Base-by-base conservation (phyloP, 1,284 basidiomycete species). In the Moesziomyces aphidis region DNA sequence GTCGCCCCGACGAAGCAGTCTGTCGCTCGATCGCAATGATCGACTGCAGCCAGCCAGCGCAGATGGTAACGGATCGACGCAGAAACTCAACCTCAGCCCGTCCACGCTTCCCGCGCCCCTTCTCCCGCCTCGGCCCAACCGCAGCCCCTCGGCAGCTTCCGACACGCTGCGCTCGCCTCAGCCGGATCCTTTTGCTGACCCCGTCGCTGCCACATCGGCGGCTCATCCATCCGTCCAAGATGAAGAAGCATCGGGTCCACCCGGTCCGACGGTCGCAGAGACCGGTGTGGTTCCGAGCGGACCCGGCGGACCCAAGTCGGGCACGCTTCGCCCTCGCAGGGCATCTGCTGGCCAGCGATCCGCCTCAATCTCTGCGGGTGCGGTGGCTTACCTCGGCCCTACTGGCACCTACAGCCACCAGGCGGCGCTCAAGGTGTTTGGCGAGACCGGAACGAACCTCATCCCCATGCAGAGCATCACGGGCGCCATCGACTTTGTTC, bases 231-330 rank as follows among this genome's bases (percentile, higher is more conserved):
- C 55, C 21, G 48, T 45, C 6, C 61, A 58, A 47, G 46, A 49
- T 15, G 65, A 52, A 9, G 59, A 61, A 23, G 43, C 46, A 15
- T 15, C 48, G 28, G 57, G 65, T 5, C 70, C 77, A 7, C 60
- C 68, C 22, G 74, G 57, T 19, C 66, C 67, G 8, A 78, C 77
- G 4, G 71, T 76, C 3, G 77, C 74, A 26, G 77, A 78, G 68
- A 78, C 77, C 1, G 77, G 77, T 6, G 57, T 71, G 13, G 55
- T 76, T 11, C 71, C 72, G 0, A 62, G 57, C n/a, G 77, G 77
- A 5, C 62, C 69, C 11, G 77, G 77, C 13, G 77, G 77, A 5
- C 77, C 77, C 49, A 76, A 74, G 50, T 68, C 74, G 3, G 77
- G 77, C 28, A 71, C 63, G 15, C 61, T 78, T 11, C 68, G 54